These are phyloP conservation scores for Agrostemma githago DNA, from an alignment of 148 eudicot species.

Conservation along the genomic window DNA sequence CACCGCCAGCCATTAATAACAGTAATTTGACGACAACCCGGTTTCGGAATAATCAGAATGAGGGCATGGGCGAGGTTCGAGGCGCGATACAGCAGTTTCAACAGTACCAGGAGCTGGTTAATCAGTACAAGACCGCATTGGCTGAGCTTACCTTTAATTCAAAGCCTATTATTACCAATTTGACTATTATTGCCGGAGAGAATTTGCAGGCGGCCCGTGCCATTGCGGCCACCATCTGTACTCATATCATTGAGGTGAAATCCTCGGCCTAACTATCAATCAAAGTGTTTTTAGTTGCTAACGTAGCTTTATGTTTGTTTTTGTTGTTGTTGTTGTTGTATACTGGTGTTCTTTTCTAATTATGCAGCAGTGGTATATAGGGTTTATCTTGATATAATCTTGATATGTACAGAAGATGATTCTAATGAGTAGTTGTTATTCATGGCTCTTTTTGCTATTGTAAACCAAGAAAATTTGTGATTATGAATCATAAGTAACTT, in stretches of 20 bases:
- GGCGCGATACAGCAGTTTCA: slow-evolving; percentile 40
- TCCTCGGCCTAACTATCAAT: slow-evolving; percentile 27
- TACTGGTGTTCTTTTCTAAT: slow-evolving; percentile 11
- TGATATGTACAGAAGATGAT: slow-evolving; percentile 15
- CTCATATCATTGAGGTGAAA: slow-evolving; percentile 88
- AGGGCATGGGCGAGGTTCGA: slow-evolving; percentile 20
- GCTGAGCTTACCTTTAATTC: slow-evolving; percentile 91
- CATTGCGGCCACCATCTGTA: slow-evolving; percentile 59
- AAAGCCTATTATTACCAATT: slow-evolving; percentile 92
- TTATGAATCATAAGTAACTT: slow-evolving; percentile 21
- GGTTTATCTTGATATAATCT: neutral
- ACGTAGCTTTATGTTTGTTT: neutral
- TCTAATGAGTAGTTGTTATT: neutral
- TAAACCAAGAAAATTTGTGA: slow-evolving; percentile 16
- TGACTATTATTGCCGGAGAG: slow-evolving; percentile 95
- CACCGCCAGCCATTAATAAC: slow-evolving; percentile 28
- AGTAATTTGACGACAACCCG: slow-evolving; percentile 22
- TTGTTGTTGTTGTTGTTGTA: slow-evolving; percentile 1
- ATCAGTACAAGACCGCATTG: slow-evolving; percentile 75
- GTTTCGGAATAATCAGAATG: slow-evolving; percentile 25
- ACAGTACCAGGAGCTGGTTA: slow-evolving; percentile 69
- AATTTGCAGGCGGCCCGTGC: slow-evolving; percentile 82
- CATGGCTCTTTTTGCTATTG: slow-evolving; percentile 6
- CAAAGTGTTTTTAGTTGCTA: slow-evolving; percentile 12
- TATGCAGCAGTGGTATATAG: slow-evolving; percentile 22